phyloP scores from a whole-genome alignment of 257 asterid species.

The Primulina tabacum region DNA sequence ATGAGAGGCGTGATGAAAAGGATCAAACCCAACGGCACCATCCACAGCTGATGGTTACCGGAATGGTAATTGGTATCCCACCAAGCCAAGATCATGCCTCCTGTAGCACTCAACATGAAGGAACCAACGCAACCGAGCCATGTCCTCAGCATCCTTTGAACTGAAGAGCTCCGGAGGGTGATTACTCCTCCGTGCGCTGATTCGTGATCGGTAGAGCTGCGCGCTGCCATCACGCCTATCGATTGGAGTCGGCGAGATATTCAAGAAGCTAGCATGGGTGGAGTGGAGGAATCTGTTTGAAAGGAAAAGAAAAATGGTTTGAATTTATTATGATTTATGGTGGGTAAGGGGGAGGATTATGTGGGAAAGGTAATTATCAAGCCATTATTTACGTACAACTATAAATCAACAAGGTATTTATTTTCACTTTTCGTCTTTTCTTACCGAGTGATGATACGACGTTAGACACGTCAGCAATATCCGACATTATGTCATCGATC shows the following conservation, averaged over 20 bases:
- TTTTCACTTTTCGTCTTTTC: too few species aligned
- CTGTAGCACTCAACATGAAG: slow-evolving; percentile 32
- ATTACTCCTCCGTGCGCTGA: background rate
- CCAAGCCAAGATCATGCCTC: slow-evolving; percentile 39
- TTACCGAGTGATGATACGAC: too few species aligned
- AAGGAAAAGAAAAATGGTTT: background rate
- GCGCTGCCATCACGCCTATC: background rate
- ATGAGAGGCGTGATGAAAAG: slow-evolving; percentile 38
- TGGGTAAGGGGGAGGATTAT: background rate
- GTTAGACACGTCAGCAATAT: too few species aligned
- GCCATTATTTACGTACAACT: background rate
- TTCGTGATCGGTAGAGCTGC: background rate
- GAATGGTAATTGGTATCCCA: slow-evolving; percentile 43
- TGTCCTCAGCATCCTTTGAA: background rate
- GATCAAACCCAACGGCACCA: slow-evolving; percentile 57
- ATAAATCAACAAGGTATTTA: background rate
- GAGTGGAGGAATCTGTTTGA: background rate
- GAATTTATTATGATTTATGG: background rate
- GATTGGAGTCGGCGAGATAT: background rate
- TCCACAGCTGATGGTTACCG: slow-evolving; percentile 46
- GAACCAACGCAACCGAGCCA: slow-evolving; percentile 31
- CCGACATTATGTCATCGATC: too few species aligned
- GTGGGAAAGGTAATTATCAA: background rate
- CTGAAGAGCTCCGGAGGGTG: background rate
- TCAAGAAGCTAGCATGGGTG: background rate